These are phyloP conservation scores for Firmiana major DNA, from an alignment of 345 rosid species.

Conservation along the genomic window DNA sequence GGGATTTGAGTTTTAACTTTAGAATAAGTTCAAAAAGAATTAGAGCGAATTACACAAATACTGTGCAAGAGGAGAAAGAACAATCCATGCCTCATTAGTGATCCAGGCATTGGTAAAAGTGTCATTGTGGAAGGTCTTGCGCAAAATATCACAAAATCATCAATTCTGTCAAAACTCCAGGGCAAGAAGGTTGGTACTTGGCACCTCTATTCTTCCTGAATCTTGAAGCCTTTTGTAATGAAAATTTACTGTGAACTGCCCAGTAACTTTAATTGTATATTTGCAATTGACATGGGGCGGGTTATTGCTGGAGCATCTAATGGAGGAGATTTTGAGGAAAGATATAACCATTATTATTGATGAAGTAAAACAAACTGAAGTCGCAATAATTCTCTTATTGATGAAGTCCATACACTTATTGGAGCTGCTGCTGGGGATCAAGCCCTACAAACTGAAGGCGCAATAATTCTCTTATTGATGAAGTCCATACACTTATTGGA, in stretches of 20 bases:
- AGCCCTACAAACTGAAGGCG: conserved; percentile 12
- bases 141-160: not conserved
- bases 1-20: too few relatives aligned
- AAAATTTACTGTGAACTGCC: not conserved
- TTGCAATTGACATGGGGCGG: conserved; percentile 26
- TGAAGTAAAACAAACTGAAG: too few relatives aligned
- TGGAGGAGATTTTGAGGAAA: conserved; percentile 28
- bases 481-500: conserved; percentile 30
- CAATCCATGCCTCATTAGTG: conserved; percentile 31
- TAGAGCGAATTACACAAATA: conserved; percentile 17
- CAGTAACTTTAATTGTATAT: not conserved
- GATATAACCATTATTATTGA: conserved; percentile 13
- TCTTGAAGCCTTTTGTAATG: not conserved
- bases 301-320: conserved; percentile 21
- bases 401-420: too few relatives aligned
- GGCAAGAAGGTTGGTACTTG: conserved; percentile 24
- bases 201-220: not conserved
- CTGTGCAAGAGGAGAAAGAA: conserved; percentile 25
- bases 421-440: too few relatives aligned
- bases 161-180: conserved; percentile 11
- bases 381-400: too few relatives aligned
- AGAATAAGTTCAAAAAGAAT: too few relatives aligned
- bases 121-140: conserved; percentile 31
- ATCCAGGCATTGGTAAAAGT: conserved; percentile 36
- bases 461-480: conserved; percentile 34